These are phyloP conservation scores for Alopecurus myosuroides DNA, from an alignment of 176 grass and related monocot species.

Conservation along the genomic window DNA sequence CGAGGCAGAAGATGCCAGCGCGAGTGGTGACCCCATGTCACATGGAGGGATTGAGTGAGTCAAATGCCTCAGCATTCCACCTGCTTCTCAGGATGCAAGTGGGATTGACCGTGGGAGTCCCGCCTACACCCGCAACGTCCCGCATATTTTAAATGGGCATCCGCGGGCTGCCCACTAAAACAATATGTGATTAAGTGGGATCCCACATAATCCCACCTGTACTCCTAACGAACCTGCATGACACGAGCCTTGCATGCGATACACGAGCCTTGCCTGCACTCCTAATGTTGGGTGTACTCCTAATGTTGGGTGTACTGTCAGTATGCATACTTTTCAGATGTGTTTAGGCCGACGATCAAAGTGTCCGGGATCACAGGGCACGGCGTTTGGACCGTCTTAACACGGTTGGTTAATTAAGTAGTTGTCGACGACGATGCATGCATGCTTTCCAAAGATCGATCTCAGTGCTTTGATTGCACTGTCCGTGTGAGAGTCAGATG, in stretches of 20 bases:
- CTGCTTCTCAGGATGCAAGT: too few species aligned
- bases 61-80: not conserved
- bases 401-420: not conserved
- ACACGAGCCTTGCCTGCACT: too few species aligned
- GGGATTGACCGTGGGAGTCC: too few species aligned
- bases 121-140: too few species aligned
- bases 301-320: not conserved
- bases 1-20: not conserved
- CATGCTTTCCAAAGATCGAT: not conserved
- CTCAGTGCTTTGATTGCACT: not conserved
- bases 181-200: too few species aligned
- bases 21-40: not conserved
- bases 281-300: too few species aligned
- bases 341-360: constrained; percentile 17
- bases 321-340: not conserved
- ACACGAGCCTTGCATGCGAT: too few species aligned
- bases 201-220: too few species aligned
- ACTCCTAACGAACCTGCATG: too few species aligned
- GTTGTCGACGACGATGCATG: not conserved
- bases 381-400: too few species aligned
- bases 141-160: too few species aligned
- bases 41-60: not conserved
- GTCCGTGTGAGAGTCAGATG: not conserved
- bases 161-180: too few species aligned
- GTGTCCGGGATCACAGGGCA: constrained; percentile 4